Evolutionary conservation across 2,329 filamentous ascomycete genomes (phyloP).

Genomic region (Cytospora leucostoma): DNA sequence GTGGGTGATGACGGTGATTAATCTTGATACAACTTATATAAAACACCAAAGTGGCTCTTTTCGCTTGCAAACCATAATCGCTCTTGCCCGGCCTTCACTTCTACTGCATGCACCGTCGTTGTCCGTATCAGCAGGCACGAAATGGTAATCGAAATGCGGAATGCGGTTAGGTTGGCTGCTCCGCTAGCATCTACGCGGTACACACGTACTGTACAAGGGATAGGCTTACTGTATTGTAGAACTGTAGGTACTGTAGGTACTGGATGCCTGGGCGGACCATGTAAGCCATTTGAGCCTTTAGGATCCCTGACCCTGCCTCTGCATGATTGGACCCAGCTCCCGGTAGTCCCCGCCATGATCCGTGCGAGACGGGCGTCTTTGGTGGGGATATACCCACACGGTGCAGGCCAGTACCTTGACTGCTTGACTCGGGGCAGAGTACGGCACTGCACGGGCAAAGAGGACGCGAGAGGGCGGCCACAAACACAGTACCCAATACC

Average conservation of each 20-base stretch:
- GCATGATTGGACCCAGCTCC: constrained; percentile 22
- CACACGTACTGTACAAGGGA: too few relatives aligned
- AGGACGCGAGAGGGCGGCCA: background rate
- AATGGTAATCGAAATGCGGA: background rate
- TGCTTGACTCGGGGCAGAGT: background rate
- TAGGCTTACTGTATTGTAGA: too few relatives aligned
- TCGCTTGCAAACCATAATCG: too few relatives aligned
- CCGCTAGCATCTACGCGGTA: background rate
- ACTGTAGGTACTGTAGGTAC: too few relatives aligned
- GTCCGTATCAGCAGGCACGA: background rate
- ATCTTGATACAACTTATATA: too few relatives aligned
- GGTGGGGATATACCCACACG: background rate
- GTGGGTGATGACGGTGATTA: too few relatives aligned
- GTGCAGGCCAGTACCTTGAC: background rate
- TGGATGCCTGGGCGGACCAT: too few relatives aligned
- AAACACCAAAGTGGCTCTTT: too few relatives aligned
- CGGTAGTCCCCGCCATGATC: constrained; percentile 13
- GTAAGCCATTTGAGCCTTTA: background rate
- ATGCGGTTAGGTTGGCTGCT: background rate
- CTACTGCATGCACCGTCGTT: background rate
- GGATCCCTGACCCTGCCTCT: constrained; percentile 6
- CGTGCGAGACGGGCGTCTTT: background rate
- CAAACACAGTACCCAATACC: background rate
- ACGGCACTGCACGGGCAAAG: too few relatives aligned
- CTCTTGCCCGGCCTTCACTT: background rate